Base-by-base conservation (phyloP, 352 stramenopile genomes). In the Phytophthora lateralis region DNA sequence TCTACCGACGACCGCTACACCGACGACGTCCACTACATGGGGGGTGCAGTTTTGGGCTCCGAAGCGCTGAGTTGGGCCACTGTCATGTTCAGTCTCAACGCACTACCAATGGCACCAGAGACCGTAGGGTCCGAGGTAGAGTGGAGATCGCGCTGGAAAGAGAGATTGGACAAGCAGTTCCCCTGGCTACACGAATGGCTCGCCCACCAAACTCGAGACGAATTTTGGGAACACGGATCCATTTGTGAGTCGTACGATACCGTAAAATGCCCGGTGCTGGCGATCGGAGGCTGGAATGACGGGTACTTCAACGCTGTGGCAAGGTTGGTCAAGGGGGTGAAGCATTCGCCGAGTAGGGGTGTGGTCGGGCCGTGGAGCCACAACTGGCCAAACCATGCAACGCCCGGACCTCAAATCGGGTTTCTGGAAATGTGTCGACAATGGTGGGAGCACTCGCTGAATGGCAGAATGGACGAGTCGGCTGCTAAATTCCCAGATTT, bases 1-100 rank as follows among this genome's bases (percentile, higher is more conserved):
- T 84, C 73, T 17, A 84, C 80, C 44, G 75, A 84, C 56, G 75
- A 84, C 62, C 73, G 75, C 7, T 82, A 81, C 46, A 70, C 75
- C 0, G 73, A 84, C 46, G 75, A 84, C 8, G 69, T 84, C 32
- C 75, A 84, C 61, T 84, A 81, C 60, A 72, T 78, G 66, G 69
- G 66, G 6, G 75, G 75, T 29, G 47, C 69, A 15, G 53, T 84
- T 27, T 54, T 84, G 29, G 75, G 72, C 18, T 82, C 75, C 6
- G 75, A 84, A 55, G 75, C 75, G 10, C 55, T 84, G 35, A 82
- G 75, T 53, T 84, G 75, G 75, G 72, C 75, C 12, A 69, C 75
- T 15, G 69, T 84, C 32, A 84, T 84, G 75, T 60, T 84, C 17
- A 68, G 60, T 18, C 71, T 76, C 62, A 84, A 84, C 61, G 57